These are phyloP conservation scores for Aegilops bicornis DNA, from an alignment of 176 grass and related monocot species.

Conservation along the genomic window DNA sequence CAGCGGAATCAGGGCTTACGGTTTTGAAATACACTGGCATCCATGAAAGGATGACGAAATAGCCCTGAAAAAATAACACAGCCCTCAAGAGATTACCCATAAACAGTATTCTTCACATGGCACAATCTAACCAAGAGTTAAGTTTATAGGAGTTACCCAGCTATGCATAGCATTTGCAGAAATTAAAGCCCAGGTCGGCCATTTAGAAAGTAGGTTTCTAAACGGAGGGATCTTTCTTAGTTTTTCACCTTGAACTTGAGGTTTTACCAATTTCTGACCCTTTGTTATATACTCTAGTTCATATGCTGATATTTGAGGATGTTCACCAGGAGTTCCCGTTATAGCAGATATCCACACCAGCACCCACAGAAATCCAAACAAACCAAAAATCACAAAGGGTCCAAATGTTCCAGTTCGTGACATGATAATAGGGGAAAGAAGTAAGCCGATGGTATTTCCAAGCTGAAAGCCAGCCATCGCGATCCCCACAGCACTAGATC, in stretches of 20 bases:
- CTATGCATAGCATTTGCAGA: constrained; percentile 99
- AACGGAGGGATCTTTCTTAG: constrained; percentile 77
- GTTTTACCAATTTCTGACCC: constrained; percentile 58
- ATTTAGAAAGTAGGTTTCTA: constrained; percentile 84
- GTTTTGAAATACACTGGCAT: constrained; percentile 98
- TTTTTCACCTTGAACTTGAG: constrained; percentile 51
- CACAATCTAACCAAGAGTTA: constrained; percentile 23
- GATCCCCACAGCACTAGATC: constrained; percentile 89
- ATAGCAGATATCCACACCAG: constrained; percentile 87
- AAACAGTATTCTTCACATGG: constrained; percentile 6
- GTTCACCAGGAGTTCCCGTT: constrained; percentile 67
- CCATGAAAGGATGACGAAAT: constrained; percentile 98
- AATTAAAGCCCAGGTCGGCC: constrained; percentile 95
- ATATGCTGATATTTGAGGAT: constrained; percentile 79
- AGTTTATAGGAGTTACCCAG: constrained; percentile 69
- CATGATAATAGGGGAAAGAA: constrained; percentile 96
- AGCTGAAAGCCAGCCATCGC: constrained; percentile 99
- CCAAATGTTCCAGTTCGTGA: constrained; percentile 80
- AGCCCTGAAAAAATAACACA: constrained; percentile 70
- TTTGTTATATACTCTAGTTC: constrained; percentile 90
- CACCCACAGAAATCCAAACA: constrained; percentile 99
- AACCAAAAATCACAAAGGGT: constrained; percentile 94
- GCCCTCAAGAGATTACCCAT: background rate
- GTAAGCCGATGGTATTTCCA: constrained; percentile 77
- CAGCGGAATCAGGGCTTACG: constrained; percentile 45